phyloP scores from a whole-genome alignment of 108 stramenopile genomes.

The Skeletonema costatum region DNA sequence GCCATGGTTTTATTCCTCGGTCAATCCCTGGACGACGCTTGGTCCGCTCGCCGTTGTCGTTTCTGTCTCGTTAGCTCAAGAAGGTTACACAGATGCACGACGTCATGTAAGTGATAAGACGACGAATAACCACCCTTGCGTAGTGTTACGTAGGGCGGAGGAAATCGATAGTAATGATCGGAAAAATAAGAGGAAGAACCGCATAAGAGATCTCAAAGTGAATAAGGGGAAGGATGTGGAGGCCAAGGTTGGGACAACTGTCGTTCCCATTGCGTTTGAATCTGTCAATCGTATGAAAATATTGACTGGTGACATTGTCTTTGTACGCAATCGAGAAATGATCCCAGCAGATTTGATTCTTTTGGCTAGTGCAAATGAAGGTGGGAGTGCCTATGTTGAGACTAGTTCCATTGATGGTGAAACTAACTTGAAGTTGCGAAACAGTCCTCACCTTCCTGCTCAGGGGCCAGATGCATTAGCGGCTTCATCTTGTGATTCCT shows the following conservation, averaged over 20 bases:
- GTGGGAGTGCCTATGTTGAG: slow-evolving; percentile 91
- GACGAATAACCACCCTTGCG: slow-evolving; percentile 78
- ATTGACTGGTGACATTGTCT: slow-evolving; percentile 86
- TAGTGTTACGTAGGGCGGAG: slow-evolving; percentile 58
- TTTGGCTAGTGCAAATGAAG: slow-evolving; percentile 81
- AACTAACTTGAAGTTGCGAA: slow-evolving; percentile 94
- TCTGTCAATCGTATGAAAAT: slow-evolving; percentile 77
- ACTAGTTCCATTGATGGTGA: slow-evolving; percentile 97
- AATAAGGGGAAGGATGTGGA: slow-evolving; percentile 59
- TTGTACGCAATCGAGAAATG: slow-evolving; percentile 91
- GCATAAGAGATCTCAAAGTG: slow-evolving; percentile 34
- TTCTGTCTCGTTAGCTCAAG: slow-evolving; percentile 85
- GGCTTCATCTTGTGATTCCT: slow-evolving; percentile 3
- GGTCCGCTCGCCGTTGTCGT: slow-evolving; percentile 91
- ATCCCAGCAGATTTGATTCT: slow-evolving; percentile 95
- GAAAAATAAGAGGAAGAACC: slow-evolving; percentile 39
- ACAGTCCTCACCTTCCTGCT: slow-evolving; percentile 66
- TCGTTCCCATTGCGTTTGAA: slow-evolving; percentile 65
- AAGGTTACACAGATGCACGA: slow-evolving; percentile 89
- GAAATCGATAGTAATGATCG: slow-evolving; percentile 37
- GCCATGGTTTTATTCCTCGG: slow-evolving; percentile 78
- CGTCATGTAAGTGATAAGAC: slow-evolving; percentile 84
- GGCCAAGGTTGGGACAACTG: slow-evolving; percentile 43
- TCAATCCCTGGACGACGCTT: slow-evolving; percentile 93
- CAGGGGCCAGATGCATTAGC: slow-evolving; percentile 13